These are phyloP conservation scores for Centaurea solstitialis DNA, from an alignment of 129 eudicot genomes.

Conservation along the genomic window DNA sequence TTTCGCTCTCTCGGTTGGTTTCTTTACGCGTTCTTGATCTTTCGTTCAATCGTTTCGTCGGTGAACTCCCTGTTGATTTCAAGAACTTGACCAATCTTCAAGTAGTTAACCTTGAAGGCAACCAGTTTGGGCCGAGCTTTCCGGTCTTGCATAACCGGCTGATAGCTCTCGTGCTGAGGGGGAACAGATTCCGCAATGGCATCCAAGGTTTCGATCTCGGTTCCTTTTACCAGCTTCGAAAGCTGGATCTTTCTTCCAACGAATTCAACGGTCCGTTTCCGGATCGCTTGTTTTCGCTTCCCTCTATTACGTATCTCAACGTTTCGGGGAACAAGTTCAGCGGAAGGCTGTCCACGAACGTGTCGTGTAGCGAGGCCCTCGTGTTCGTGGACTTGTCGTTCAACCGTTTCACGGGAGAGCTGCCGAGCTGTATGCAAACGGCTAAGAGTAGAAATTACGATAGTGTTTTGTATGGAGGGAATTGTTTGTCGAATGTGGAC, in stretches of 20 bases:
- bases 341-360: constrained; percentile 51
- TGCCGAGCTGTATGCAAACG: constrained; percentile 58
- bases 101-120: constrained; percentile 56
- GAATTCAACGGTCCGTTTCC: constrained; percentile 54
- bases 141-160: constrained; percentile 50
- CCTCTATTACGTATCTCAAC: constrained; percentile 55
- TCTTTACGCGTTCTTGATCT: constrained; percentile 54
- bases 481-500: constrained; percentile 48
- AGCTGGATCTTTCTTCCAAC: constrained; percentile 63
- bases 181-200: constrained; percentile 48
- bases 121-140: constrained; percentile 68
- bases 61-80: constrained; percentile 61
- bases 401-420: constrained; percentile 65
- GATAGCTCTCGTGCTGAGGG: constrained; percentile 48
- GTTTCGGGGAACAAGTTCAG: constrained; percentile 62
- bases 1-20: constrained; percentile 35
- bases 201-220: constrained; percentile 39
- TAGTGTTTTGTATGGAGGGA: constrained; percentile 47
- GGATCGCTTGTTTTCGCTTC: constrained; percentile 53
- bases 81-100: constrained; percentile 64
- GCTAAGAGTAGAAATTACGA: background rate
- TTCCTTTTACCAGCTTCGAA: constrained; percentile 54
- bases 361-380: constrained; percentile 46
- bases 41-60: constrained; percentile 50
- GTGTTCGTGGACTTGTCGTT: constrained; percentile 47